Base-by-base conservation (phyloP, 345 rosid species). In the Orychophragmus violaceus region DNA sequence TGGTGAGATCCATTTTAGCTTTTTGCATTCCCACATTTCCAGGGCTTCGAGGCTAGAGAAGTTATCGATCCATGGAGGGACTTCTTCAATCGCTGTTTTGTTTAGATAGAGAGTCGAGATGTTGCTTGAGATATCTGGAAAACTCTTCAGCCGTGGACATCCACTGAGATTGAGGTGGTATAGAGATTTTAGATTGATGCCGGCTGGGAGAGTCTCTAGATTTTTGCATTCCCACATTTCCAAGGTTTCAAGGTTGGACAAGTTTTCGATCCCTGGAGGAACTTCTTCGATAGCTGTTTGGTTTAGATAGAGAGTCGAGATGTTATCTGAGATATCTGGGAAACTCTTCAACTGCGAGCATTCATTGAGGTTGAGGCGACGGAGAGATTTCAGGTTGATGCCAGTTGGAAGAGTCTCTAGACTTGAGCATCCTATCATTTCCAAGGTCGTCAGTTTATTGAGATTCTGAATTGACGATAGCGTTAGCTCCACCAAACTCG, bases 261-360 rank as follows among this genome's bases (percentile, higher is more conserved):
- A 62, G n/a, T 46, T 62, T 19, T 46, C 5, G 5, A 75, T 53
- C 19, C 59, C 13, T n/a, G 3, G 35, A 5, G 69, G 72, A 14
- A 78, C 57, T 16, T 71, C 71, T 29, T 19, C n/a, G 1, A 78
- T 70, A 0, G 61, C 45, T 0, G 71, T 62, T 14, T 42, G 64
- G 27, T 24, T 56, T n/a, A 74, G 32, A 18, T 7, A 0, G 41
- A 74, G 61, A 6, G 13, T 4, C 1, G 32, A 1, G 42, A 78
- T 52, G 55, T 64, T 62, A 0, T 24, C n/a, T 32, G 68, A 61
- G 12, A 76, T 62, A 24, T 67, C 61, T 0, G 77, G 77, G 8
- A 77, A 69, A 32, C 56, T 57, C 28, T 5, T 33, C 60, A 76
- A 24, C 32, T 1, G 29, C 10, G n/a, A 18, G 72, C 84, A 81